Evolutionary conservation across 495 filamentous ascomycete genomes (phyloP).

Genomic region (Neurospora discreta): DNA sequence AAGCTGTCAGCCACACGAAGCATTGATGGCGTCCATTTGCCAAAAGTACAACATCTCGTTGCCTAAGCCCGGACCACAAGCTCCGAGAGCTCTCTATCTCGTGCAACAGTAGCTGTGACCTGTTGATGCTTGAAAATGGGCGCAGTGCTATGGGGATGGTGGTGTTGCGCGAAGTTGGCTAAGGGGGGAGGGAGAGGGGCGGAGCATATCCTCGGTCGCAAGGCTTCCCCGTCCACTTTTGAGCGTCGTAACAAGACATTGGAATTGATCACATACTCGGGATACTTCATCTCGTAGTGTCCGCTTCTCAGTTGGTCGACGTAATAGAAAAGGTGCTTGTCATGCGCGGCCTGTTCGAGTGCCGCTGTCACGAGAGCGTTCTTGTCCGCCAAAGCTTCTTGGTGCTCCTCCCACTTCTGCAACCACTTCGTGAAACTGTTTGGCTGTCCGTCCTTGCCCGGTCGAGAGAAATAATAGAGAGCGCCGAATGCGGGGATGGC

Average conservation of each 20-base stretch:
- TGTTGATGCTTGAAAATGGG: neutral
- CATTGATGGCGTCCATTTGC: neutral
- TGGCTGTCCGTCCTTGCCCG: conserved; percentile 32
- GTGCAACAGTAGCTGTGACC: neutral
- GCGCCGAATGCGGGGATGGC: conserved; percentile 21
- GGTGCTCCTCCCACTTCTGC: conserved; percentile 20
- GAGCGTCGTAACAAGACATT: neutral
- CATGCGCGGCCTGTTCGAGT: conserved; percentile 37
- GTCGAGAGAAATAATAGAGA: conserved; percentile 31
- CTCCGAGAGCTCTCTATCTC: neutral
- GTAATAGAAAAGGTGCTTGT: conserved; percentile 32
- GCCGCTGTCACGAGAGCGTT: conserved; percentile 29
- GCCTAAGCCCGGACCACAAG: neutral
- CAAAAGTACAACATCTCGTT: neutral
- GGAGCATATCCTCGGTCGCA: neutral
- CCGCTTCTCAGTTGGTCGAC: conserved; percentile 15
- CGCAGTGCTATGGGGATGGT: neutral
- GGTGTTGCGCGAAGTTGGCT: neutral
- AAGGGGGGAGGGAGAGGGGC: neutral
- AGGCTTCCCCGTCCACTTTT: neutral
- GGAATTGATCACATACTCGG: conserved; percentile 31
- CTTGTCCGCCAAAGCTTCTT: conserved; percentile 3
- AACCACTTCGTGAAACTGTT: conserved; percentile 24
- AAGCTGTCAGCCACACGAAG: neutral
- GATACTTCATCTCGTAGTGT: conserved; percentile 32